Base-by-base conservation (phyloP, 2,329 filamentous ascomycete species). In the Neopestalotiopsis sp. region DNA sequence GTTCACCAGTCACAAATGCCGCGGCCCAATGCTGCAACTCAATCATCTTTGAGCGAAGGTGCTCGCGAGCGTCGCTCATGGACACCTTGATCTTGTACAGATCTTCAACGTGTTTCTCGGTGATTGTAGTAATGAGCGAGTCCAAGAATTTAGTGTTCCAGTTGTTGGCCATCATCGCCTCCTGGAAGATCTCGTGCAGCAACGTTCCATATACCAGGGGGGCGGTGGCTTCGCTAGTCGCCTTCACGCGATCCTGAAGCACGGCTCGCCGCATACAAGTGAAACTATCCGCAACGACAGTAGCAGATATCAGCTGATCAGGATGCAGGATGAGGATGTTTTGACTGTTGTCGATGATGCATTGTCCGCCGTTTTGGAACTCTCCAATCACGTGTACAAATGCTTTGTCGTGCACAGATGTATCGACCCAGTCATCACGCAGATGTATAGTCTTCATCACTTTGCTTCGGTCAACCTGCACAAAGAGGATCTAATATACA, bases 251-350 rank as follows among this genome's bases (percentile, higher is more conserved):
- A 78, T 99, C 95, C 79, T 98, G 95, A 32, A 99, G 87, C 1
- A 98, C 95, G 38, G 96, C 94, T 72, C 95, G 92, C 20, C 96
- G 92, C 78, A 93, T 91, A 77, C 96, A 99, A 30, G 91, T 91
- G 78, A 98, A 97, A 0, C 96, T 97, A 80, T 99, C 96, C n/a
- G 94, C 95, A 58, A 99, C 92, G 4, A 97, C 94, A 0, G 96
- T 98, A 2, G 96, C 92, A 2, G 96, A 98, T 66, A 99, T 92
- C 42, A 99, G 88, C 81, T 98, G 95, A 76, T 99, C 96, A 0
- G 96, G 96, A 76, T 99, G 95, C 14, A 99, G 83, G 68, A 99
- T 94, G 65, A 99, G 84, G 79, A 98, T 92, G 74, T 95, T 94
- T 64, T 91, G 86, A 2, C 88, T 85, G 78, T 98, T 94, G 77